A percentile compares a stretch with the other conserved stretches of the same genome.
phyloP scores from a whole-genome alignment of 164 flowering plant genomes.

The Aristolochia fimbriata region DNA sequence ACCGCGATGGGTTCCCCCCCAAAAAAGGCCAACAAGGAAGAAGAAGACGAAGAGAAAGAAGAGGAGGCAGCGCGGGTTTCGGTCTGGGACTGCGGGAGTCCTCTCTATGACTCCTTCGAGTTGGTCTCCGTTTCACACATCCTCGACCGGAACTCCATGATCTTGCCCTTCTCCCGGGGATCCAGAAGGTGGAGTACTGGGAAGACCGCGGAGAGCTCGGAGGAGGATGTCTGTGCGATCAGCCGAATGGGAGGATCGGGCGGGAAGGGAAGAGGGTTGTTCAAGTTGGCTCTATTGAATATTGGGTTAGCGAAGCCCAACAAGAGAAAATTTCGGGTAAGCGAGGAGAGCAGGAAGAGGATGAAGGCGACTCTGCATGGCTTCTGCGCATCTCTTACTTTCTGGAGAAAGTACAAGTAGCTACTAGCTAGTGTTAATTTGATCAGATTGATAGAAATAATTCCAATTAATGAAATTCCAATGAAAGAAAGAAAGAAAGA shows the following conservation, averaged over 20 bases:
- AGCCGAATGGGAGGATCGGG: neutral
- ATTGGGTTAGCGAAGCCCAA: conserved; percentile 1
- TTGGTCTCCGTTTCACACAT: conserved; percentile 38
- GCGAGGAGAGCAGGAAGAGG: conserved; percentile 12
- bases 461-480: too few relatives aligned
- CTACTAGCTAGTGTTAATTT: too few relatives aligned
- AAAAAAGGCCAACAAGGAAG: conserved; percentile 7
- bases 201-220: neutral
- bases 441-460: too few relatives aligned
- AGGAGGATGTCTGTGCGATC: neutral
- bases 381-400: conserved; percentile 6
- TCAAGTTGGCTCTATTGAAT: conserved; percentile 9
- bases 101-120: conserved; percentile 63
- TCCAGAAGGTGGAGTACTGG: neutral
- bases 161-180: conserved; percentile 21
- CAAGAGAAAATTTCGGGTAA: neutral
- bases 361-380: conserved; percentile 5
- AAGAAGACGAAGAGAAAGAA: conserved; percentile 10
- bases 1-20: neutral
- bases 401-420: conserved; percentile 17
- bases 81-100: conserved; percentile 68
- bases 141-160: conserved; percentile 49
- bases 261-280: neutral
- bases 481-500: too few relatives aligned
- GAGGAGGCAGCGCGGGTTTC: conserved; percentile 2